Conservation (phyloP, 2,329 filamentous ascomycete genomes). For the Verticillium albo-atrum region DNA sequence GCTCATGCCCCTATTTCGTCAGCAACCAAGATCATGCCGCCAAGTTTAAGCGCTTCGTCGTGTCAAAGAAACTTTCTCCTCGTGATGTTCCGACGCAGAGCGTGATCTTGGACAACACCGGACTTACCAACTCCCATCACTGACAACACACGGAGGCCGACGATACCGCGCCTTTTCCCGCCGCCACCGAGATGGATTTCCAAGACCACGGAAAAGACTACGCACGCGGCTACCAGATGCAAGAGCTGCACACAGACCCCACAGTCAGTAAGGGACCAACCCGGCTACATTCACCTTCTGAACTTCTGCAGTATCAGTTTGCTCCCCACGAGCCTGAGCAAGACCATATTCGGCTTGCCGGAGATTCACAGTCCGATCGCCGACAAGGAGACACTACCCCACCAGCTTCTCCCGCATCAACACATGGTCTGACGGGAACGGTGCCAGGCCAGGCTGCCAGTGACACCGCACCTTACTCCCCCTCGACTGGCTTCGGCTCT, state of each 20-base stretch:
- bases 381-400: conserved; percentile 55
- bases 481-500: conserved; percentile 2
- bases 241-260: not conserved
- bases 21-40: not conserved
- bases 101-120: not conserved
- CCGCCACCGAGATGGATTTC: not conserved
- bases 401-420: conserved; percentile 64
- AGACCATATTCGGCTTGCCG: conserved; percentile 38
- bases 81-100: not conserved
- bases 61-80: not conserved
- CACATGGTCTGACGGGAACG: conserved; percentile 76
- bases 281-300: no score
- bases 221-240: not conserved
- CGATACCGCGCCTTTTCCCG: not conserved
- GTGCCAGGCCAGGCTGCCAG: conserved; percentile 59
- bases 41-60: not conserved
- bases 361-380: conserved; percentile 45
- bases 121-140: not conserved
- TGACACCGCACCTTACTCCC: conserved; percentile 10
- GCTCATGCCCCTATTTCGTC: not conserved
- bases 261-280: not conserved
- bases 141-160: not conserved
- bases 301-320: conserved; percentile 46
- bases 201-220: not conserved
- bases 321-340: conserved; percentile 47